These are phyloP conservation scores for Fusarium scirpi DNA, from an alignment of 2,329 filamentous ascomycete genomes.

Conservation along the genomic window DNA sequence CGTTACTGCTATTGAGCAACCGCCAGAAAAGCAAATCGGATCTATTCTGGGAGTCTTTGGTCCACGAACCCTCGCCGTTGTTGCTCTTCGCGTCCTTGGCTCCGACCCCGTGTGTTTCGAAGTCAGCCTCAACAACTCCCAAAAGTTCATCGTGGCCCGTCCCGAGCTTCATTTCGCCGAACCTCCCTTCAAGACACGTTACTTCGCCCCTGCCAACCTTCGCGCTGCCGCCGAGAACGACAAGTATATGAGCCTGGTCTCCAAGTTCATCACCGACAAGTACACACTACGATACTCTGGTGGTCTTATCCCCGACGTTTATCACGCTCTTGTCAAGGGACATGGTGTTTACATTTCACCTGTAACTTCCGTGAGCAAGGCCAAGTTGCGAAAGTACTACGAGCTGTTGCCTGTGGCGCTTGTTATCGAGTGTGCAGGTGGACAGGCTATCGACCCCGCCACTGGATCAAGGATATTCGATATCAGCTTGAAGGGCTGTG, in stretches of 20 bases:
- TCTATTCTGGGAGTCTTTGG: conserved; percentile 66
- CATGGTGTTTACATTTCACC: conserved; percentile 72
- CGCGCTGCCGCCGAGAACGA: conserved; percentile 65
- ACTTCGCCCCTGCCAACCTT: conserved; percentile 73
- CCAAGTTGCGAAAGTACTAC: conserved; percentile 70
- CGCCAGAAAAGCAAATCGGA: conserved; percentile 58
- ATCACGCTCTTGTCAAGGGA: conserved; percentile 70
- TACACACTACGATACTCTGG: conserved; percentile 72
- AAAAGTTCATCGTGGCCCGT: conserved; percentile 55
- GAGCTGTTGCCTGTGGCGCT: conserved; percentile 71
- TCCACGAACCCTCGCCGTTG: conserved; percentile 66
- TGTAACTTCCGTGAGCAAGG: conserved; percentile 62
- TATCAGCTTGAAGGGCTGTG: conserved; percentile 54
- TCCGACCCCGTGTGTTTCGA: conserved; percentile 61
- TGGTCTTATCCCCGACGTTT: conserved; percentile 71
- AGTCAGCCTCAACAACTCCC: conserved; percentile 55
- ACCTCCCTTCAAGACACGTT: conserved; percentile 61
- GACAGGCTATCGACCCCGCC: conserved; percentile 64
- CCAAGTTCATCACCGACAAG: conserved; percentile 61
- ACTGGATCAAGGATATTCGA: conserved; percentile 58
- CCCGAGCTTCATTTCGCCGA: conserved; percentile 53
- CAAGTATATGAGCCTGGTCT: conserved; percentile 63
- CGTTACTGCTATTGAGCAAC: conserved; percentile 57
- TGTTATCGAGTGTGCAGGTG: conserved; percentile 70
- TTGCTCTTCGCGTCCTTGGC: conserved; percentile 64